Percentiles rank a stretch among this genome's conserved stretches.
Conservation (phyloP, 2,329 filamentous ascomycete genomes). For the Aspergillus amoenus region DNA sequence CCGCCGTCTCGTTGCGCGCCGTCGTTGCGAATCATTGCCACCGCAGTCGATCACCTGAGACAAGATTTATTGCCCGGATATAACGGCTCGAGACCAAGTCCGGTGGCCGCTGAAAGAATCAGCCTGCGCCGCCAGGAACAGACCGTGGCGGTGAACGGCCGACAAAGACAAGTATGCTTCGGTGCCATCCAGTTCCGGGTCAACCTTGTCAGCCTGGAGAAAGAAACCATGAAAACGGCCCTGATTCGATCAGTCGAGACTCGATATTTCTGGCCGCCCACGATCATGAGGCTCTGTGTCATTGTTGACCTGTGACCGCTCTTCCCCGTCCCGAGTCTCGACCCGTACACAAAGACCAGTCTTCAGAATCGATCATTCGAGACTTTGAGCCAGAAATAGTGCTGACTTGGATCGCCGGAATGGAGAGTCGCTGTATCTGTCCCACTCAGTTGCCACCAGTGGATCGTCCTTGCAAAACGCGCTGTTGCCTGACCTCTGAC, state of each 20-base stretch:
- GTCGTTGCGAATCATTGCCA: neutral
- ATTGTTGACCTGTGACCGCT: neutral
- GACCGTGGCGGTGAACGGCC: neutral
- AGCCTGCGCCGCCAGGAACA: neutral
- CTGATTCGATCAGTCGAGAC: neutral
- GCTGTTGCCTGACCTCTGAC: neutral
- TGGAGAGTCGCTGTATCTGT: neutral
- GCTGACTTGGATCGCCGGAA: neutral
- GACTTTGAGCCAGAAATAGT: neutral
- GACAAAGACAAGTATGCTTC: neutral
- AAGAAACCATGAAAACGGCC: neutral
- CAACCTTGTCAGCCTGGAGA: neutral
- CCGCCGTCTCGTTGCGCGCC: neutral
- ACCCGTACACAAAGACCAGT: neutral
- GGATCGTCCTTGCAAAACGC: neutral
- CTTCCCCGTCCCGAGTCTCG: neutral
- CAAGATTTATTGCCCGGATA: neutral
- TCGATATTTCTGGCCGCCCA: neutral
- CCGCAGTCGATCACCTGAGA: neutral
- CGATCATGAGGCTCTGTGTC: neutral
- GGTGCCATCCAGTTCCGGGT: neutral
- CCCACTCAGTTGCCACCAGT: neutral
- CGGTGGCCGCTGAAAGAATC: neutral
- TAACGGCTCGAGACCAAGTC: neutral
- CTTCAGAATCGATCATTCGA: neutral